Percentiles rank a stretch among this genome's conserved stretches.
Evolutionary conservation across 306 rosid species (phyloP).

Genomic region (Quercus engelmannii): DNA sequence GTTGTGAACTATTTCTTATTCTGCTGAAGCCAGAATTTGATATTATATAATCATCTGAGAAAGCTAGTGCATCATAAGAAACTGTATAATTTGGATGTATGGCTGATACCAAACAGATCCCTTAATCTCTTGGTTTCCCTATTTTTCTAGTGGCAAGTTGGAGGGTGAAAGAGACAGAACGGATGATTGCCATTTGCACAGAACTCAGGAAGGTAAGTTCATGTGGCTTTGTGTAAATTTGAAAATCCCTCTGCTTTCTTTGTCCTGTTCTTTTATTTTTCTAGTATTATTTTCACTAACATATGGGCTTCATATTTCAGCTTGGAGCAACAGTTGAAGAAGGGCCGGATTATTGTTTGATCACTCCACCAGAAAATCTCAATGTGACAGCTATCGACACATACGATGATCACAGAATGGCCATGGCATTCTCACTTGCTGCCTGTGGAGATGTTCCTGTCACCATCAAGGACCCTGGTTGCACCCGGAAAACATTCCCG

Average conservation of each 20-base stretch:
- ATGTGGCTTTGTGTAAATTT: neutral
- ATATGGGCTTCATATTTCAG: conserved; percentile 37
- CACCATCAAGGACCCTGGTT: conserved; percentile 95
- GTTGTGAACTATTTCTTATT: neutral
- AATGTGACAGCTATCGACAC: conserved; percentile 79
- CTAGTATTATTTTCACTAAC: neutral
- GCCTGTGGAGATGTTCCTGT: conserved; percentile 94
- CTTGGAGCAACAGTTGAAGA: conserved; percentile 97
- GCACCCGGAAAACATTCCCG: conserved; percentile 97
- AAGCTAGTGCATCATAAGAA: neutral
- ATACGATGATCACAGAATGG: conserved; percentile 98
- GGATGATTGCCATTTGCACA: conserved; percentile 99
- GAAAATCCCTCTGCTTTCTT: conserved; percentile 5
- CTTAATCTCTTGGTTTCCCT: conserved; percentile 15
- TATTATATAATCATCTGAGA: neutral
- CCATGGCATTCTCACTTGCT: conserved; percentile 98
- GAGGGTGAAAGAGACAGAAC: conserved; percentile 99
- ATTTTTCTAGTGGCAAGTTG: conserved; percentile 90
- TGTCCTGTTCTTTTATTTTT: neutral
- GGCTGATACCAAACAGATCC: neutral
- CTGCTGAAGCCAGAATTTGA: neutral
- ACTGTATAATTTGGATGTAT: neutral
- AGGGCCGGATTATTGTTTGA: conserved; percentile 94
- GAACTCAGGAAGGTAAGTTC: conserved; percentile 87
- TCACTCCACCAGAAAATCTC: conserved; percentile 91